Base-by-base conservation (phyloP, 148 eudicot species). In the Salicornia ramosissima region DNA sequence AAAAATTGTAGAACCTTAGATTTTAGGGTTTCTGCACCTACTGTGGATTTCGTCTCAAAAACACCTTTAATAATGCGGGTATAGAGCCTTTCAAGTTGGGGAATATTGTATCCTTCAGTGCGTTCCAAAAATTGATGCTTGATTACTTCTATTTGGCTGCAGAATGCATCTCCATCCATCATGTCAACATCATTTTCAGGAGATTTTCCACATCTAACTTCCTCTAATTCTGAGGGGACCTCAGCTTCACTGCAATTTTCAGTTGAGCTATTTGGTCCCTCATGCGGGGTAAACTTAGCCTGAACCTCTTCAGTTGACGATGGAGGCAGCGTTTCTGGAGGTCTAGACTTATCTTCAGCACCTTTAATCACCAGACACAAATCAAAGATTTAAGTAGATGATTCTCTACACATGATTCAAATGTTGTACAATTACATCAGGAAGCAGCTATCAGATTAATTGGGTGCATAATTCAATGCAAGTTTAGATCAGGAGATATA, bases 41-140 rank as follows among this genome's bases (percentile, higher is more conserved):
- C 82, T 68, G 25, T 66, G 64, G 76, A 78, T 81, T 86, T 85
- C 28, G 80, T 78, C 68, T 83, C 86, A 63, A 90, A 87, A 13
- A 94, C 87, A 31, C 92, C 92, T 71, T 87, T 94, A 67, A 90
- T 79, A 68, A 94, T 75, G 69, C 83, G 85, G 39, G 95, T 75
- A 74, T 94, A 90, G 18, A 94, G 82, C 80, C 87, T 83, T 80
- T 94, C 98, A 42, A 94, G 96, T 64, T 87, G 90, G 4, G 98
- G 95, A 62, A 90, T 82, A 47, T 85, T 90, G 74, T 88, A 90
- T 33, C 72, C 86, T 34, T 75, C 77, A 14, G 92, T 83, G 51
- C 64, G 85, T 55, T 79, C 83, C 83, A 93, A 61, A 50, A 90
- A 80, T 46, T 74, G 81, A 72, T 77, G 75, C 85, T 88, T 90